Percentiles rank a stretch among this genome's conserved stretches.
Evolutionary conservation across 305 asterid species (phyloP).

Genomic region (Lippia alba): DNA sequence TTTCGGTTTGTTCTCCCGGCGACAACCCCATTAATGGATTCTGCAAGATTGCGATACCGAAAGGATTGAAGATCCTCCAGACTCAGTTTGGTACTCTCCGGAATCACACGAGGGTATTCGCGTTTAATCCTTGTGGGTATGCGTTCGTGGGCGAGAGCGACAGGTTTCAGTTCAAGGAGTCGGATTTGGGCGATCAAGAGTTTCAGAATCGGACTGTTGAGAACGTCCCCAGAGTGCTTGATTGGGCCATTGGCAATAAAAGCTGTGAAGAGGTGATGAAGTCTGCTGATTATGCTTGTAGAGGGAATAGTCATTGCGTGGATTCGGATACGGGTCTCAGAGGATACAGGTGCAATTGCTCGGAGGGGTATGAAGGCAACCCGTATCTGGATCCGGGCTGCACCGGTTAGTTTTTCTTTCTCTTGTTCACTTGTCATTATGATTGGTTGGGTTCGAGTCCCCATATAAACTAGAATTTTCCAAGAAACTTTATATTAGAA

Average conservation of each 20-base stretch:
- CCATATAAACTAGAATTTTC: too few species aligned
- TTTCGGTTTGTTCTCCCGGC: constrained; percentile 32
- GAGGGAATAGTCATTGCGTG: constrained; percentile 44
- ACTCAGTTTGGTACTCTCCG: constrained; percentile 24
- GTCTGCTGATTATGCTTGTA: constrained; percentile 41
- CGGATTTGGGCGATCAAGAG: constrained; percentile 26
- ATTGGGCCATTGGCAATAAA: constrained; percentile 54
- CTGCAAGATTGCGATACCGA: constrained; percentile 43
- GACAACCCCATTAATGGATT: constrained; percentile 40
- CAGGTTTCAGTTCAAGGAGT: constrained; percentile 16
- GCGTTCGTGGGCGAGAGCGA: constrained; percentile 44
- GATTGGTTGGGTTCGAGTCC: too few species aligned
- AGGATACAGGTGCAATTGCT: constrained; percentile 55
- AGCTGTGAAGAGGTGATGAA: constrained; percentile 36
- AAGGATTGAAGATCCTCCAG: constrained; percentile 35
- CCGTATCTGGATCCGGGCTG: constrained; percentile 55
- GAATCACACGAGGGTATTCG: constrained; percentile 30
- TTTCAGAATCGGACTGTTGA: constrained; percentile 38
- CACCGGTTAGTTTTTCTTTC: constrained; percentile 38
- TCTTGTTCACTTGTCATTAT: too few species aligned
- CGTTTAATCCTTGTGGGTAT: constrained; percentile 45
- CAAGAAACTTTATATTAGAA: too few species aligned
- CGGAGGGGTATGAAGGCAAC: constrained; percentile 52
- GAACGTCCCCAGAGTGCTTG: constrained; percentile 49
- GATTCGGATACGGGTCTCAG: constrained; percentile 45